Evolutionary conservation across 139 green algal genomes (phyloP), one percentile per base, ranked within the genome.

Genomic region (Spirogloea muscicola): DNA sequence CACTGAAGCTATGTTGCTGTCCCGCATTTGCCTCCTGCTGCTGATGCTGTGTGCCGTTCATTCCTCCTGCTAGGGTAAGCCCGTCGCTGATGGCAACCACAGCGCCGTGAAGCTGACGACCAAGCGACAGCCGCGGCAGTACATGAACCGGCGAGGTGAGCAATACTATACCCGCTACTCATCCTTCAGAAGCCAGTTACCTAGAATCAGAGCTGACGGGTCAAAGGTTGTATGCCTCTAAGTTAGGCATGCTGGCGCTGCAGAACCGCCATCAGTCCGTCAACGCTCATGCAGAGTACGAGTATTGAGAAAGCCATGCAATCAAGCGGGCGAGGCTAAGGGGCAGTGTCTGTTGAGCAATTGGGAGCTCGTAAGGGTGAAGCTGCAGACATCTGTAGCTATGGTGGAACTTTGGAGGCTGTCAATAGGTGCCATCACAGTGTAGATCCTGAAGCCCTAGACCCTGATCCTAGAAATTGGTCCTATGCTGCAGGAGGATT

Each of bases 41-140:
- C 46, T 55, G 46, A 31, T 21, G 46, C 21, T 55, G 21, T 55
- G 21, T 31, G 46, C 21, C 21, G 46, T 31, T 21, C 46, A 21
- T 31, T 21, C 21, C 21, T 21, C 21, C 46, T 55, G 46, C 21
- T 55, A 76, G 68, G 68, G 68, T 18, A 76, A 76, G 58, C 36
- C 4, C 3, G 68, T 76, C 3, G 34, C 6, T 41, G 68, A 37
- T 29, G 68, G 57, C 38, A 67, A 76, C 43, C 68, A 76, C 33
- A 49, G 68, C 25, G 68, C 68, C 31, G 48, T 76, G 3, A 76
- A 76, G 55, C 29, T 76, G n/a, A 76, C 27, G 18, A 76, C 68
- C 6, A 76, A 76, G 57, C 55, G 68, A 10, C 68, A 76, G 43
- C 55, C 68, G 25, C 68, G 68, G 55, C 68, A 76, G 68, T 76